phyloP scores from a whole-genome alignment of 2,329 filamentous ascomycete genomes.

The Lomentospora prolificans region DNA sequence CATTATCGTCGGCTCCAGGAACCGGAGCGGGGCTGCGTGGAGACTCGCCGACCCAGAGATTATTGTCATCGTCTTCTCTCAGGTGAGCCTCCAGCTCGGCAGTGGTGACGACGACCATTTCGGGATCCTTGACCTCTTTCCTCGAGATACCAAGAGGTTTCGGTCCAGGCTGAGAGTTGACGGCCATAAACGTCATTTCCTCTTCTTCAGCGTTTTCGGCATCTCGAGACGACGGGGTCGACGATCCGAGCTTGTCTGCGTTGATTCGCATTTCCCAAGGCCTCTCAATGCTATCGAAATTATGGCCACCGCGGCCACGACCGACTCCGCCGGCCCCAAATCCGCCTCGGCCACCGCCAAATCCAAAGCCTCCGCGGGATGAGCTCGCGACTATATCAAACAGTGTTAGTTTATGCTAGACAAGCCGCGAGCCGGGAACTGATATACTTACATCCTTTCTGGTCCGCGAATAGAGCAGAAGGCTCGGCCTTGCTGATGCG shows the following conservation, averaged over 20 bases:
- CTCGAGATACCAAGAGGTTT: conserved; percentile 15
- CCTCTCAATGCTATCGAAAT: conserved; percentile 18
- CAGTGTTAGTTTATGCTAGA: too few species aligned
- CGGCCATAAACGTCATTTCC: conserved; percentile 12
- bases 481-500: conserved; percentile 25
- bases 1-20: conserved; percentile 24
- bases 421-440: too few species aligned
- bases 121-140: conserved; percentile 42
- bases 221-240: conserved; percentile 32
- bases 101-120: conserved; percentile 44
- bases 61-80: conserved; percentile 34
- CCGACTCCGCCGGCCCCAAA: conserved; percentile 11
- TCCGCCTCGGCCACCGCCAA: neutral
- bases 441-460: neutral
- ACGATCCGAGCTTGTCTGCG: conserved; percentile 41
- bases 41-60: conserved; percentile 32
- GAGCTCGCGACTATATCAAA: conserved; percentile 1
- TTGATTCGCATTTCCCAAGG: conserved; percentile 41
- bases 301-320: conserved; percentile 16
- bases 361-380: neutral
- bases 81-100: conserved; percentile 48
- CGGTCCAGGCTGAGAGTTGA: conserved; percentile 9
- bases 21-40: conserved; percentile 16
- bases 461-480: conserved; percentile 4
- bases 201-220: conserved; percentile 25